A percentile compares a stretch with the other conserved stretches of the same genome.
Conservation (phyloP, 140 eudicot genomes). For the Stevia rebaudiana region DNA sequence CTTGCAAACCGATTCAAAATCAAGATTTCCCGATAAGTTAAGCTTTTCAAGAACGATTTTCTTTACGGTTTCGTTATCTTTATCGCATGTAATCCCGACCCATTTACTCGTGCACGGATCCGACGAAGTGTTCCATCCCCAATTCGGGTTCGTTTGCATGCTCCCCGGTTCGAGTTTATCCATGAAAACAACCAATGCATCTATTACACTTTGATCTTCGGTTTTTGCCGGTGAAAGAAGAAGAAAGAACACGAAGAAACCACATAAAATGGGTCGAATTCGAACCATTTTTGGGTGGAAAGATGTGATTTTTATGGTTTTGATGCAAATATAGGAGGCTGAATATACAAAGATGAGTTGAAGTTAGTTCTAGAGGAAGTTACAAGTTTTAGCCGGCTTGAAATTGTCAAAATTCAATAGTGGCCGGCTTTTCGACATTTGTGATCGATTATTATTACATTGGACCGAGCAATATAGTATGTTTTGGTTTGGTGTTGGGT, state of each 20-base stretch:
- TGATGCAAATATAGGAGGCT: slow-evolving; percentile 9
- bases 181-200: slow-evolving; percentile 52
- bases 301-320: background rate
- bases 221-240: slow-evolving; percentile 29
- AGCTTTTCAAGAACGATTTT: slow-evolving; percentile 46
- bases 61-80: slow-evolving; percentile 25
- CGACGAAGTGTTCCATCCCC: slow-evolving; percentile 62
- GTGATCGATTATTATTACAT: slow-evolving; percentile 14
- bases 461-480: slow-evolving; percentile 14
- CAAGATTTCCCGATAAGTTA: slow-evolving; percentile 43
- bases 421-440: slow-evolving; percentile 38
- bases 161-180: slow-evolving; percentile 39
- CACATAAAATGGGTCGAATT: slow-evolving; percentile 17
- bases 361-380: slow-evolving; percentile 1
- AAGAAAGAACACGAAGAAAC: slow-evolving; percentile 19
- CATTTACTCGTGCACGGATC: slow-evolving; percentile 56
- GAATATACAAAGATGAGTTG: background rate
- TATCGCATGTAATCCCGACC: slow-evolving; percentile 52
- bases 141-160: slow-evolving; percentile 10
- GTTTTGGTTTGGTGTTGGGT: slow-evolving; percentile 13
- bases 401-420: slow-evolving; percentile 21
- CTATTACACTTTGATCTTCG: slow-evolving; percentile 38
- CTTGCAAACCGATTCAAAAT: slow-evolving; percentile 38
- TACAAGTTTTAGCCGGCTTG: slow-evolving; percentile 33
- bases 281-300: slow-evolving; percentile 21